Evolutionary conservation across 2,329 filamentous ascomycete species (phyloP), one percentile per base, ranked within the genome.

Genomic region (Atkinsonella texensis): DNA sequence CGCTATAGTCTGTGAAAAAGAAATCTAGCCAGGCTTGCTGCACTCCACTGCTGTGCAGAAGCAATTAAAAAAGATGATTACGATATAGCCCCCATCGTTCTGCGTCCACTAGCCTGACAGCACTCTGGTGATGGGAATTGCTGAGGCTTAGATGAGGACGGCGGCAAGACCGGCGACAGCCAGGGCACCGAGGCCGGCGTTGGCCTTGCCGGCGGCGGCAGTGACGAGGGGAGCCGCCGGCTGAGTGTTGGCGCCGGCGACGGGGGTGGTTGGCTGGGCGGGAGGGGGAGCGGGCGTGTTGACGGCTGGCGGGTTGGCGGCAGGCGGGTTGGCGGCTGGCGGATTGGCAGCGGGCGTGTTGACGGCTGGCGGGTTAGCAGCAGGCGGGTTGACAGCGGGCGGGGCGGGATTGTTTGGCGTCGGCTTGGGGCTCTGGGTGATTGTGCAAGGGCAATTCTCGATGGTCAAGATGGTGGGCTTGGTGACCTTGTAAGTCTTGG

Each of bases 371-470:
- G 28, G 28, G 28, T 28, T 28, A 4, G 28, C 28, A 8, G 38
- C n/a, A 9, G 46, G 44, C 17, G 52, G 45, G 15, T 39, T 33
- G 48, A 28, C 15, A 28, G 45, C 53, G n/a, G 46, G 46, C 20
- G 55, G 47, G 11, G 39, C 10, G 11, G 23, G 38, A 1, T 38
- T n/a, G 17, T 38, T 17, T 18, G 31, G 13, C 12, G 41, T 8
- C 9, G 44, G 17, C 18, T 67, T 60, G 49, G 65, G 32, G 20
- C 15, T 32, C 3, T 35, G 32, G 31, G 48, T 69, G 49, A 74
- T 56, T 38, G 70, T 72, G 60, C 72, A 74, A 50, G 72, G 72
- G 58, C 73, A 75, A 65, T 74, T 70, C 50, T 68, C 72, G 56
- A 75, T 63, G 56, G 72, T 74, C 52, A 75, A 49, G 42, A 67